These are phyloP conservation scores for Boletus speciosus DNA, from an alignment of 768 basidiomycete species.

Conservation along the genomic window DNA sequence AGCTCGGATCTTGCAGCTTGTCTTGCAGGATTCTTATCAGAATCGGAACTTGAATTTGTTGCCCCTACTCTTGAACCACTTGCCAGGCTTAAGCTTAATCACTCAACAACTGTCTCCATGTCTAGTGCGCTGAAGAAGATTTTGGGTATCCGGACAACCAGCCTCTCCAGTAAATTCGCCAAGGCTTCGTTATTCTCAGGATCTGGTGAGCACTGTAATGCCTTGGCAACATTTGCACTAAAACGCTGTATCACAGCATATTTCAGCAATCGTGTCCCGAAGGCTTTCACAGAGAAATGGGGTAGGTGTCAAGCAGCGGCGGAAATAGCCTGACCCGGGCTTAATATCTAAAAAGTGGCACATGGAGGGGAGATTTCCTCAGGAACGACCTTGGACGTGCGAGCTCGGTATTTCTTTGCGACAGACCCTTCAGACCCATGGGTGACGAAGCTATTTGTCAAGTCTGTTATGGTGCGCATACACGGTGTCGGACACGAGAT, in stretches of 20 bases:
- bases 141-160: background rate
- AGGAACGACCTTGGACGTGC: constrained; percentile 6
- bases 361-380: constrained; percentile 24
- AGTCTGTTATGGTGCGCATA: constrained; percentile 28
- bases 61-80: background rate
- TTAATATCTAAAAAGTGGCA: constrained; percentile 10
- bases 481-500: background rate
- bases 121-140: constrained; percentile 8
- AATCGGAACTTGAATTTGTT: background rate
- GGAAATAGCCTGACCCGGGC: background rate
- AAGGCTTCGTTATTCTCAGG: constrained; percentile 17
- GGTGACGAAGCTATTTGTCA: constrained; percentile 24
- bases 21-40: background rate
- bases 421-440: constrained; percentile 25
- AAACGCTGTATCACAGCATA: constrained; percentile 18
- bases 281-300: constrained; percentile 20
- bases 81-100: background rate
- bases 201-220: constrained; percentile 15
- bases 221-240: background rate
- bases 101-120: constrained; percentile 4
- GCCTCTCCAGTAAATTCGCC: background rate
- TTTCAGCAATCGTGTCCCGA: constrained; percentile 28
- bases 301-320: constrained; percentile 8
- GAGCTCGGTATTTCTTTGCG: constrained; percentile 31
- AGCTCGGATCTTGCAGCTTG: background rate